A percentile compares a stretch with the other conserved stretches of the same genome.
phyloP scores from a whole-genome alignment of 352 stramenopile species.

The Blastocystis sp. region DNA sequence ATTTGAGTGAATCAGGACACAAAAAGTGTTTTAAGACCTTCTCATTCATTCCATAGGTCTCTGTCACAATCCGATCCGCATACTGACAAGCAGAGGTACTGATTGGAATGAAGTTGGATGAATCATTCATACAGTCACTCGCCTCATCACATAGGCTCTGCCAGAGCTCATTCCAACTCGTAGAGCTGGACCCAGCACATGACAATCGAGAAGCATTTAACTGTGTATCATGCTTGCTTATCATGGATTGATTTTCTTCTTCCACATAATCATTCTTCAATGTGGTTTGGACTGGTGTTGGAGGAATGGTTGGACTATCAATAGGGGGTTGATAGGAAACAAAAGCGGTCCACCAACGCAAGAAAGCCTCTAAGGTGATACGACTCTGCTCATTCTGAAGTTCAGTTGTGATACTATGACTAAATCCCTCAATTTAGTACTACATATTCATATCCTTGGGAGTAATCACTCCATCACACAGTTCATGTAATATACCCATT shows the following conservation, averaged over 20 bases:
- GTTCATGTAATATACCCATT: not conserved
- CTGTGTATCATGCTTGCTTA: not conserved
- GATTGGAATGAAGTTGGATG: not conserved
- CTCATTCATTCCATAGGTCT: not conserved
- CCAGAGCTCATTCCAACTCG: conserved; percentile 43
- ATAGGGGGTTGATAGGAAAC: not conserved
- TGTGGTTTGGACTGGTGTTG: not conserved
- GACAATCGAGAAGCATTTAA: conserved; percentile 7
- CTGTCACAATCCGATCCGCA: not conserved
- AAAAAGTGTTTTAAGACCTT: conserved; percentile 41
- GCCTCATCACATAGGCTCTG: conserved; percentile 27
- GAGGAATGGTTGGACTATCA: not conserved
- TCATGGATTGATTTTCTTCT: not conserved
- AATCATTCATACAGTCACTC: not conserved
- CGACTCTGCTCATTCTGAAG: not conserved
- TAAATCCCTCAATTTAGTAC: not conserved
- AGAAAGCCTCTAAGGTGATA: not conserved
- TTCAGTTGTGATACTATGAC: conserved; percentile 9
- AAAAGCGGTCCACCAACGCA: conserved; percentile 10
- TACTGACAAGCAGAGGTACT: not conserved
- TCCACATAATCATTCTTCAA: not conserved
- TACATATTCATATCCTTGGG: not conserved
- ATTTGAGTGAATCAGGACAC: not conserved
- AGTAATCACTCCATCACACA: conserved; percentile 31
- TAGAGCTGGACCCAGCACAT: not conserved